Percentiles rank a stretch among this genome's conserved stretches.
Evolutionary conservation across 2,329 filamentous ascomycete genomes (phyloP).

Genomic region (Tympanopsis confertula): DNA sequence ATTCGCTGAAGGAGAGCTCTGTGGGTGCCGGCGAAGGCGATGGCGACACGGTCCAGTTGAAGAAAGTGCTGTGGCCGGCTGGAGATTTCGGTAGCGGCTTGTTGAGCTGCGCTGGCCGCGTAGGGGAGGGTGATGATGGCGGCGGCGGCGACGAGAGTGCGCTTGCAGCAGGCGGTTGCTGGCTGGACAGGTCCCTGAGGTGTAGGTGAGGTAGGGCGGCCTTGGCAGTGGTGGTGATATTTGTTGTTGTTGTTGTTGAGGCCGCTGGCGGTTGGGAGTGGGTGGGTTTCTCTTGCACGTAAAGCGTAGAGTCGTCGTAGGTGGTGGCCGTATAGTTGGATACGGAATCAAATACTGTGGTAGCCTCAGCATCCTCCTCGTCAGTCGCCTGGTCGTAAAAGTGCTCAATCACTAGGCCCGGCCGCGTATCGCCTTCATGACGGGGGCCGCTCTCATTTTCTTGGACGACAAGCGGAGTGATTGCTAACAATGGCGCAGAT

Average conservation of each 20-base stretch:
- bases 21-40: constrained; percentile 28
- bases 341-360: not conserved
- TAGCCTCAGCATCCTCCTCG: not conserved
- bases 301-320: not conserved
- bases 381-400: not conserved
- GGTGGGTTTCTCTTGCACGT: no score
- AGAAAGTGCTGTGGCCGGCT: constrained; percentile 10
- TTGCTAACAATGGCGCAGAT: no score
- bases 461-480: no score
- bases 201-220: not conserved
- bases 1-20: constrained; percentile 27
- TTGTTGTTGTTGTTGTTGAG: not conserved
- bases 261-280: not conserved
- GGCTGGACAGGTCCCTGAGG: not conserved
- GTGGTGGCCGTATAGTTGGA: not conserved
- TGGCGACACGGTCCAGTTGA: constrained; percentile 26
- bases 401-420: no score
- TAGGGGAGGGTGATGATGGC: not conserved
- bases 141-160: not conserved
- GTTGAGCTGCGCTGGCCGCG: constrained; percentile 9
- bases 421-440: no score
- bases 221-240: not conserved
- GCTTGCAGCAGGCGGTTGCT: not conserved
- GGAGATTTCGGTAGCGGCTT: not conserved
- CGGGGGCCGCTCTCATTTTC: no score